Percentiles rank a stretch among this genome's conserved stretches.
Conservation (phyloP, 2,329 filamentous ascomycete genomes). For the Ascochyta lentis region DNA sequence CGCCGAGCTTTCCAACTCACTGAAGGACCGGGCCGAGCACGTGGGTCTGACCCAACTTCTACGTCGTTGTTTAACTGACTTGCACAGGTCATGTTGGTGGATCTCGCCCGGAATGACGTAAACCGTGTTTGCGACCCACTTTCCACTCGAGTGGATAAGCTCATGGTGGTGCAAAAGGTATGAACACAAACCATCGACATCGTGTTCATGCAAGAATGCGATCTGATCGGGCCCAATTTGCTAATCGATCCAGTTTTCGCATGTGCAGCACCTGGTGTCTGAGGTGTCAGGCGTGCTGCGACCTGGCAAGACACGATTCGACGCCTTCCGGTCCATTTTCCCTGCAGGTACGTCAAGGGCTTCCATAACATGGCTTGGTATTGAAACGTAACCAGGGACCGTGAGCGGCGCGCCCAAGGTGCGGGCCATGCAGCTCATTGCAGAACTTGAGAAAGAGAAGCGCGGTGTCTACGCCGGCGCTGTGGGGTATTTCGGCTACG, state of each 20-base stretch:
- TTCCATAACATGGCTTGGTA: conserved; percentile 15
- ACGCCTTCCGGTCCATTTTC: conserved; percentile 96
- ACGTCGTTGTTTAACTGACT: conserved; percentile 52
- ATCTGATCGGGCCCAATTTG: conserved; percentile 6
- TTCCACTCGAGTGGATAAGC: conserved; percentile 86
- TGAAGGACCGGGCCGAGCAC: conserved; percentile 74
- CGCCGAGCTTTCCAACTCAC: conserved; percentile 74
- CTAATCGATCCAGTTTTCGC: conserved; percentile 71
- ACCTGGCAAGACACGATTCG: conserved; percentile 84
- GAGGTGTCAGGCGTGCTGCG: conserved; percentile 93
- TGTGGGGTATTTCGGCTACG: conserved; percentile 95
- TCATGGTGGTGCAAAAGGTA: conserved; percentile 73
- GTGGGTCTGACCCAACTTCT: conserved; percentile 24
- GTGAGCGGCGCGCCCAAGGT: conserved; percentile 97
- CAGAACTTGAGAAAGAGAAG: conserved; percentile 92
- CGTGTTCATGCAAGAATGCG: conserved; percentile 4
- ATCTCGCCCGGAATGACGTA: conserved; percentile 93
- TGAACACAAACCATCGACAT: conserved; percentile 13
- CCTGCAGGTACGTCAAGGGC: conserved; percentile 69
- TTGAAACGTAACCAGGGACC: conserved; percentile 57
- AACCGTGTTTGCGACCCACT: conserved; percentile 93
- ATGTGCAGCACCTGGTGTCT: conserved; percentile 96
- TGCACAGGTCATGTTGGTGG: conserved; percentile 91
- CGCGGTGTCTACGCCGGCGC: conserved; percentile 94
- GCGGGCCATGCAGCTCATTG: conserved; percentile 95